phyloP scores from a whole-genome alignment of 2,329 filamentous ascomycete genomes.

The Juglanconis oblonga region DNA sequence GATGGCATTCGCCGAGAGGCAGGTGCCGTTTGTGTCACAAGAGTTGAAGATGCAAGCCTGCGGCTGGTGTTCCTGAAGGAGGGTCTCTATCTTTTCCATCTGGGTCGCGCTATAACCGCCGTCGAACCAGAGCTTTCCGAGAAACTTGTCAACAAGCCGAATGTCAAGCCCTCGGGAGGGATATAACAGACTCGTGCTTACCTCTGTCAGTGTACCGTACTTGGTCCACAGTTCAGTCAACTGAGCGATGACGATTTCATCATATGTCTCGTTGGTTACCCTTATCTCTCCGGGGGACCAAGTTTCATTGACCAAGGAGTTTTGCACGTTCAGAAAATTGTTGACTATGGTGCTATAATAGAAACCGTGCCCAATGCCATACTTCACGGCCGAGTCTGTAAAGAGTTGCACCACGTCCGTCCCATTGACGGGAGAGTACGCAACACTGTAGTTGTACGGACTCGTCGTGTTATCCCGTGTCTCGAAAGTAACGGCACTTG shows the following conservation, averaged over 20 bases:
- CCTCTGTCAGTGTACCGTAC: slow-evolving; percentile 24
- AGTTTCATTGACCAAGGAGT: slow-evolving; percentile 18
- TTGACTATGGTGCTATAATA: slow-evolving; percentile 30
- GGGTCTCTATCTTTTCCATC: slow-evolving; percentile 19
- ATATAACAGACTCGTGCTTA: neutral
- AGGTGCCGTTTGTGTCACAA: slow-evolving; percentile 22
- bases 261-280: slow-evolving; percentile 24
- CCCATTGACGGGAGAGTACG: slow-evolving; percentile 24
- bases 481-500: slow-evolving; percentile 25
- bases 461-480: slow-evolving; percentile 23
- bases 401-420: slow-evolving; percentile 25
- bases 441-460: slow-evolving; percentile 27
- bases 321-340: slow-evolving; percentile 28
- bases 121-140: slow-evolving; percentile 26
- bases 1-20: slow-evolving; percentile 21
- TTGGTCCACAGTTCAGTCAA: slow-evolving; percentile 24
- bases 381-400: slow-evolving; percentile 23
- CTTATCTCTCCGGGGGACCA: slow-evolving; percentile 21
- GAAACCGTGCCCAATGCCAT: slow-evolving; percentile 27
- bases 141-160: neutral
- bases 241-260: slow-evolving; percentile 24
- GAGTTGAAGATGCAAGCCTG: slow-evolving; percentile 24
- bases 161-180: too few species aligned
- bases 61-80: slow-evolving; percentile 22
- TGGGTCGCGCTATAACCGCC: slow-evolving; percentile 25